Conservation (phyloP, 306 rosid species). For the Fragaria vesca region DNA sequence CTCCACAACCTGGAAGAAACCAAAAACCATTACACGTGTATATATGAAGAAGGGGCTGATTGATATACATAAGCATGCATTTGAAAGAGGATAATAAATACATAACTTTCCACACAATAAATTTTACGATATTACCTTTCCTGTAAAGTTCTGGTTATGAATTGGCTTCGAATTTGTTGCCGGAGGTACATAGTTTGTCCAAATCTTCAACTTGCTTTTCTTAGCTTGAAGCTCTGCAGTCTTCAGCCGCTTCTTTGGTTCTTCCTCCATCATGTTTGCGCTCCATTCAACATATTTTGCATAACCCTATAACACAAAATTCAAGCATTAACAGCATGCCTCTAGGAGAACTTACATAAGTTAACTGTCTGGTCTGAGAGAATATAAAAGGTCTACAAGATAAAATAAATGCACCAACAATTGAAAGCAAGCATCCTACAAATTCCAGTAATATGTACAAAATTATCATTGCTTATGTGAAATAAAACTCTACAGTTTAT, state of each 20-base stretch:
- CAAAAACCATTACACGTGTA: slow-evolving; percentile 17
- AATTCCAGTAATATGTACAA: slow-evolving; percentile 6
- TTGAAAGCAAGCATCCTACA: slow-evolving; percentile 14
- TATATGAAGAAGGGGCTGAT: background rate
- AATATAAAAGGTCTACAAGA: background rate
- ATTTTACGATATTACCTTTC: slow-evolving; percentile 61
- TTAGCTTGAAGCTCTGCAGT: slow-evolving; percentile 85
- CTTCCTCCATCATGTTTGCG: slow-evolving; percentile 98
- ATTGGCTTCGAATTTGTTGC: slow-evolving; percentile 93
- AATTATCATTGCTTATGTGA: slow-evolving; percentile 14
- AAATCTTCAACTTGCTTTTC: slow-evolving; percentile 67
- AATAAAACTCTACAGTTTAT: slow-evolving; percentile 12
- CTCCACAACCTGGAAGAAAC: slow-evolving; percentile 81
- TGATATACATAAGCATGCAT: slow-evolving; percentile 8
- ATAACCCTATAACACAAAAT: slow-evolving; percentile 48
- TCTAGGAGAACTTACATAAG: slow-evolving; percentile 2
- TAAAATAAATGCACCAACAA: slow-evolving; percentile 20
- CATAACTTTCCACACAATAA: background rate
- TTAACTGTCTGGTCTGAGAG: background rate
- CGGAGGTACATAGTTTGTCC: slow-evolving; percentile 95
- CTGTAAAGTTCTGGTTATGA: slow-evolving; percentile 89
- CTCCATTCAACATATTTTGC: slow-evolving; percentile 98
- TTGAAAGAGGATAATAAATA: background rate
- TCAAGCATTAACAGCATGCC: background rate
- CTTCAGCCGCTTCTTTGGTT: slow-evolving; percentile 80